Percentiles rank a stretch among this genome's conserved stretches.
Conservation (phyloP, 805 yeast genomes). For the Lachancea lanzarotensis region DNA sequence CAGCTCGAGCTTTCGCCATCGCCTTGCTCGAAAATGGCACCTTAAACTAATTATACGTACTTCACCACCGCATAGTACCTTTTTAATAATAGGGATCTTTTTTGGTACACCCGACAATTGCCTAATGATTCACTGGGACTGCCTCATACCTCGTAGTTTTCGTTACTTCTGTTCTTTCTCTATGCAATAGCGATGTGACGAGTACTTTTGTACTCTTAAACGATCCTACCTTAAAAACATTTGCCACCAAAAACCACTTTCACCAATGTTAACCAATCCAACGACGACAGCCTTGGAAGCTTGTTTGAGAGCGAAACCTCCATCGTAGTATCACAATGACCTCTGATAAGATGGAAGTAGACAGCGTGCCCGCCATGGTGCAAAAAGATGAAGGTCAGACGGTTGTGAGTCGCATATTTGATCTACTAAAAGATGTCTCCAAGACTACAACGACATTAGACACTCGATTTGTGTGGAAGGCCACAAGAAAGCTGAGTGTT, state of each 20-base stretch:
- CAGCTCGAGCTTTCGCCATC: too few relatives aligned
- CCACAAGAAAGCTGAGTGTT: constrained; percentile 73
- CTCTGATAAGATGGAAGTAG: constrained; percentile 24
- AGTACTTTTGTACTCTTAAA: constrained; percentile 1
- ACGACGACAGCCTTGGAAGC: neutral
- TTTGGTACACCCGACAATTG: too few relatives aligned
- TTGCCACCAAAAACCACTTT: neutral
- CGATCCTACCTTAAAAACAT: neutral
- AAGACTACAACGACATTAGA: constrained; percentile 71
- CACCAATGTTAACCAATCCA: neutral
- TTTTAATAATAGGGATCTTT: too few relatives aligned
- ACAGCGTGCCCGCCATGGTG: constrained; percentile 9
- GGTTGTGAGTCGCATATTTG: constrained; percentile 29
- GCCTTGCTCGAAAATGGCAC: too few relatives aligned
- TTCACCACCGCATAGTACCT: too few relatives aligned
- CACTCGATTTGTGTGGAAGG: constrained; percentile 80
- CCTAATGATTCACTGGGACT: too few relatives aligned
- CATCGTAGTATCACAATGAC: constrained; percentile 9
- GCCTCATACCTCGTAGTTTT: too few relatives aligned
- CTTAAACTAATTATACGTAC: too few relatives aligned
- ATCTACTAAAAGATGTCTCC: constrained; percentile 31
- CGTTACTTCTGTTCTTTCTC: too few relatives aligned
- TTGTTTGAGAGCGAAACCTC: neutral
- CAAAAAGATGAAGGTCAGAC: constrained; percentile 21
- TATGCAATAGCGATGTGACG: neutral